Base-by-base conservation (phyloP, 2,329 filamentous ascomycete genomes). In the Arthrobotrys iridis region DNA sequence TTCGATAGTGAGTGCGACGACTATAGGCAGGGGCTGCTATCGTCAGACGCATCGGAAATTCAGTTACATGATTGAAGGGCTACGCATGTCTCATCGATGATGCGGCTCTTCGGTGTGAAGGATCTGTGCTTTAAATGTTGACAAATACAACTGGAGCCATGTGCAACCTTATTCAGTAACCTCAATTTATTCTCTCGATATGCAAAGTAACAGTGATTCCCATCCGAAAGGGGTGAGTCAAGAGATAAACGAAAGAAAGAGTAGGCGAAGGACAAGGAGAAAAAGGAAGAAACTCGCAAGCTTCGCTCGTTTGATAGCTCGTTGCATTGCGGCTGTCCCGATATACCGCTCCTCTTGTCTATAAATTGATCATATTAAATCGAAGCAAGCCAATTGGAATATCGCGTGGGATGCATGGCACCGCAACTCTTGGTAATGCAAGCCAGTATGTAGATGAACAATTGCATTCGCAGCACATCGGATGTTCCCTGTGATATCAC, bases 1-100 rank as follows among this genome's bases (percentile, higher is more conserved):
- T 62, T 65, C 52, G 43, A 74, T 74, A 74, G 70, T 74, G 62
- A 67, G 59, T 74, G 70, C 70, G 52, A 74, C 70, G 70, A 46
- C 24, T 24, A 20, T 46, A 15, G 46, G 48, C 43, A 55, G 55
- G 68, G 70, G 70, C 28, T 50, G 63, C 70, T 62, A 62, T 60
- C 60, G 55, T 62, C 20, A 62, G 57, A 62, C 40, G 40, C 60
- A 55, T 52, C 33, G 52, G 33, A 62, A 15, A 59, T 33, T 60
- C 55, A 45, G 5, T 20, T 45, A 33, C 22, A 62, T 18, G n/a
- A 64, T 22, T 11, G 6, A 55, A 48, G 15, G 26, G 50, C 52
- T 15, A 66, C 46, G 68, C 52, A 59, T 35, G 26, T 48, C n/a
- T 50, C 15, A 37, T 63, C 55, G 45, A 67, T 58, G 26, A 74